phyloP scores from a whole-genome alignment of 305 asterid genomes.

The Caryopteris hybrid region DNA sequence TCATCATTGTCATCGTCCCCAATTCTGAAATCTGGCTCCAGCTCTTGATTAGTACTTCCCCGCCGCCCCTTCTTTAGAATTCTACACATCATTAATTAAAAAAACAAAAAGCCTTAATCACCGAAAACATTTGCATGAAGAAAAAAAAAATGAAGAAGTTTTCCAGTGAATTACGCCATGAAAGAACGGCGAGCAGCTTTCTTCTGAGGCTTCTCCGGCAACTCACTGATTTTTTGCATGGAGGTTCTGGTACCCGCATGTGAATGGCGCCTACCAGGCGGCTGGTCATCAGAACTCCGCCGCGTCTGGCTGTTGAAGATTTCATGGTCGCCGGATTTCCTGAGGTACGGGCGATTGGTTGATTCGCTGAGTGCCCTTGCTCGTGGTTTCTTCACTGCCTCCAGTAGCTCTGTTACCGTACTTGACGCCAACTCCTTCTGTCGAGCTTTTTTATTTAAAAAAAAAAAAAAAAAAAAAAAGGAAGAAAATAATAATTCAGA shows the following conservation, averaged over 20 bases:
- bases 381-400: slow-evolving; percentile 80
- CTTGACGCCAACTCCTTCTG: slow-evolving; percentile 73
- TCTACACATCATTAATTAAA: slow-evolving; percentile 29
- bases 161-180: slow-evolving; percentile 42
- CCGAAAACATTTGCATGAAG: background rate
- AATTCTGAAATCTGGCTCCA: slow-evolving; percentile 38
- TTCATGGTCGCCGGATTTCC: slow-evolving; percentile 55
- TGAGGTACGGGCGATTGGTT: slow-evolving; percentile 54
- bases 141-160: background rate
- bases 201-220: slow-evolving; percentile 56
- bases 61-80: slow-evolving; percentile 67
- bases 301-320: slow-evolving; percentile 27
- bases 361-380: slow-evolving; percentile 86
- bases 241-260: slow-evolving; percentile 69
- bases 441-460: slow-evolving; percentile 45
- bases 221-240: slow-evolving; percentile 66
- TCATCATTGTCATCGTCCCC: slow-evolving; percentile 38
- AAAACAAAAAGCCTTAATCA: background rate
- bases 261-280: slow-evolving; percentile 73
- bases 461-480: background rate
- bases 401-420: slow-evolving; percentile 72
- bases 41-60: slow-evolving; percentile 36
- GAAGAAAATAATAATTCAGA: no score
- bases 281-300: slow-evolving; percentile 33
- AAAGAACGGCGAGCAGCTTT: slow-evolving; percentile 68